Conservation (phyloP, 2,329 filamentous ascomycete species). For the Delphinella strobiligena region DNA sequence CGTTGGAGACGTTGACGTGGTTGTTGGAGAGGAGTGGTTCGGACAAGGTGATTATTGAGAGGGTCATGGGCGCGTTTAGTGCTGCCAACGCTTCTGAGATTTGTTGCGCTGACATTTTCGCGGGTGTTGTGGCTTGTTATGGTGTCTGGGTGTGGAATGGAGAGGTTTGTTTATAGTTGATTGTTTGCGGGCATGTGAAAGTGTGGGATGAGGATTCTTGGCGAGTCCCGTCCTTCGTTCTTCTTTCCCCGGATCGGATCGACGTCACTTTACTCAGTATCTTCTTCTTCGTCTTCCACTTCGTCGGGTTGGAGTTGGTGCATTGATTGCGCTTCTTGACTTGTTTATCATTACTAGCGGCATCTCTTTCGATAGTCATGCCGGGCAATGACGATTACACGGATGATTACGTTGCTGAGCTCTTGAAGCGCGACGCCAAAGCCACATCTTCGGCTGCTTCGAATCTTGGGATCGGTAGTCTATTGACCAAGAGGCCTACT, state of each 20-base stretch:
- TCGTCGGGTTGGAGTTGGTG: background rate
- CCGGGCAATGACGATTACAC: slow-evolving; percentile 34
- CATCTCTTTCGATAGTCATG: slow-evolving; percentile 5
- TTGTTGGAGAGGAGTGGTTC: slow-evolving; percentile 24
- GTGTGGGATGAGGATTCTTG: no score
- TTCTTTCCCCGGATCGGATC: no score
- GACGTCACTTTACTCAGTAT: background rate
- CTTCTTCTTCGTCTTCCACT: no score
- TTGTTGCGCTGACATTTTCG: no score
- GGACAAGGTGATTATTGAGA: slow-evolving; percentile 47
- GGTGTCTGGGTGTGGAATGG: no score
- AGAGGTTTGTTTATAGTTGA: slow-evolving; percentile 4
- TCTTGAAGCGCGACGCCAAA: slow-evolving; percentile 71
- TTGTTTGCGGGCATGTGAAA: slow-evolving; percentile 1
- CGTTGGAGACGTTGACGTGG: slow-evolving; percentile 3
- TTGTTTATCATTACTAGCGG: background rate
- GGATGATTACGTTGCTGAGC: slow-evolving; percentile 66
- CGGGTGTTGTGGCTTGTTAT: no score
- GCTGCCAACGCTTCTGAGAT: background rate
- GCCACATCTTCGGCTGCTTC: slow-evolving; percentile 62
- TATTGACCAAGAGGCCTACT: slow-evolving; percentile 35
- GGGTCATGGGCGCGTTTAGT: slow-evolving; percentile 23
- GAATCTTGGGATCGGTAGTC: slow-evolving; percentile 56
- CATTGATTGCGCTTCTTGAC: background rate
- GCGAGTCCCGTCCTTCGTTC: no score